These are phyloP conservation scores for Lasiodiplodia gonubiensis DNA, from an alignment of 2,329 filamentous ascomycete species.

Conservation along the genomic window DNA sequence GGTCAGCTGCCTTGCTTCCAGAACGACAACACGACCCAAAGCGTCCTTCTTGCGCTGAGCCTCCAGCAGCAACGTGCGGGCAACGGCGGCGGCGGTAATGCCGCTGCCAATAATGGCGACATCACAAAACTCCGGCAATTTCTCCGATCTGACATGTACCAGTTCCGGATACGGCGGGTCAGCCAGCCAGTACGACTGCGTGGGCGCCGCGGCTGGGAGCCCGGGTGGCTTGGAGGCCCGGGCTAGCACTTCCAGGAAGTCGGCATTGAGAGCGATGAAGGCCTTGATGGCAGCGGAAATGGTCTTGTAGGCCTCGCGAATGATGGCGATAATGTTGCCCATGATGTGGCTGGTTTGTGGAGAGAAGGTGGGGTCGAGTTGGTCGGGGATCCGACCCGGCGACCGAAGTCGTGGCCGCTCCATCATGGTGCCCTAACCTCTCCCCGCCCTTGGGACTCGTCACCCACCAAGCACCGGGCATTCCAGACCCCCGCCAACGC, in stretches of 20 bases:
- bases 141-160: conserved; percentile 2
- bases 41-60: conserved; percentile 4
- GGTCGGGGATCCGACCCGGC: not conserved
- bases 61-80: conserved; percentile 60
- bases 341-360: not conserved
- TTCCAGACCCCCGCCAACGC: no score
- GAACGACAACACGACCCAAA: conserved; percentile 28
- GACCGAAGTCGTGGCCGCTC: not conserved
- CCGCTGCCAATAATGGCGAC: conserved; percentile 68
- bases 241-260: conserved; percentile 1
- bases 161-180: conserved; percentile 33
- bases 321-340: not conserved
- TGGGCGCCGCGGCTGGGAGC: conserved; percentile 36
- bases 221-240: conserved; percentile 1
- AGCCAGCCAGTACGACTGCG: conserved; percentile 46
- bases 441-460: not conserved
- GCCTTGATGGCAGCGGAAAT: conserved; percentile 3
- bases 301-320: not conserved
- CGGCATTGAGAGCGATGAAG: conserved; percentile 1
- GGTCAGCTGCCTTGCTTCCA: conserved; percentile 59
- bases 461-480: no score
- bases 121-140: conserved; percentile 37
- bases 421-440: not conserved
- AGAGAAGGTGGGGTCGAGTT: not conserved
- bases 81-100: conserved; percentile 69